phyloP scores from a whole-genome alignment of 495 filamentous ascomycete species.

The Aspergillus hancockii region DNA sequence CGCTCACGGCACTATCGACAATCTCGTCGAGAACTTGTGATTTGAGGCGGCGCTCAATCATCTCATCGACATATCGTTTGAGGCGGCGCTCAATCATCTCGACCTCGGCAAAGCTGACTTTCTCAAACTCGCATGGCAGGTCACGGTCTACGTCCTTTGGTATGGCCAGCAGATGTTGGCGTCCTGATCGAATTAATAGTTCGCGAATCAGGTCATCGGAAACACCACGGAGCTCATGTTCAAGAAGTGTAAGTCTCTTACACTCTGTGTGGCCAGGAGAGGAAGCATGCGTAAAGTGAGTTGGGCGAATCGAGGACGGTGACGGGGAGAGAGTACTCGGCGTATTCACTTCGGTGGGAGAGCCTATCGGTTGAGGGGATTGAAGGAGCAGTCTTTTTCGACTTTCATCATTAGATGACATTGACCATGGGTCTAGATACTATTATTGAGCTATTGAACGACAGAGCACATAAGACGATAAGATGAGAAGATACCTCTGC shows the following conservation, averaged over 20 bases:
- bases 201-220: conserved; percentile 18
- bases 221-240: conserved; percentile 18
- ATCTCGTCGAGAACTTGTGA: conserved; percentile 17
- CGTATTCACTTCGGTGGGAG: conserved; percentile 23
- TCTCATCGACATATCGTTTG: conserved; percentile 19
- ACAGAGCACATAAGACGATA: conserved; percentile 16
- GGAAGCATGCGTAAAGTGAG: conserved; percentile 18
- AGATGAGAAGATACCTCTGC: conserved; percentile 21
- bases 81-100: conserved; percentile 18
- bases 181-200: conserved; percentile 21
- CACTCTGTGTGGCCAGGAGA: conserved; percentile 15
- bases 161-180: conserved; percentile 22
- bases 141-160: conserved; percentile 18
- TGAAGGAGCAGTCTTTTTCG: conserved; percentile 20
- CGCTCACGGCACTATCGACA: conserved; percentile 15
- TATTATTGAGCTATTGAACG: conserved; percentile 22
- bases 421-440: conserved; percentile 20
- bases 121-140: conserved; percentile 11
- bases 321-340: conserved; percentile 22
- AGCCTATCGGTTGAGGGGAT: conserved; percentile 19
- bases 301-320: conserved; percentile 22
- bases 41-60: conserved; percentile 19
- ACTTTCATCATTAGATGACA: conserved; percentile 18
- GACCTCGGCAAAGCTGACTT: conserved; percentile 12
- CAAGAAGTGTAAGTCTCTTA: conserved; percentile 18